Evolutionary conservation across 495 filamentous ascomycete genomes (phyloP).

Genomic region (Apodospora peruviana): DNA sequence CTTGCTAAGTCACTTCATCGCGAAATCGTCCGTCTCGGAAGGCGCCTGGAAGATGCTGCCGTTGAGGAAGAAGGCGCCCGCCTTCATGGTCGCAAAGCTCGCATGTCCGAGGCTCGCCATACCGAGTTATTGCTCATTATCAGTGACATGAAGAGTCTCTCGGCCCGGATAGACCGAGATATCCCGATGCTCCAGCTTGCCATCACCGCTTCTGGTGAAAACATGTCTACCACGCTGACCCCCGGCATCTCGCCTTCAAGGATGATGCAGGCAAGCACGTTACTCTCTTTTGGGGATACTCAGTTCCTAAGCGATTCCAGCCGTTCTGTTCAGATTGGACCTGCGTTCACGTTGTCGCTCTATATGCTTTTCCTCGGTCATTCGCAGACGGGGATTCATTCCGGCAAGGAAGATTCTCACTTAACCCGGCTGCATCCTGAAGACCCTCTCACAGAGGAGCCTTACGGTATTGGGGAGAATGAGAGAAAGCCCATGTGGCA

Average conservation of each 20-base stretch:
- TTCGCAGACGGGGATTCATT: conserved; percentile 28
- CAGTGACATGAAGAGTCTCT: conserved; percentile 67
- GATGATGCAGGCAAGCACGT: conserved; percentile 87
- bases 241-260: conserved; percentile 85
- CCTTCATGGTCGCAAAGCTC: conserved; percentile 36
- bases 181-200: conserved; percentile 92
- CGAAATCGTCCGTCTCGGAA: conserved; percentile 81
- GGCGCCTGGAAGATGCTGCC: conserved; percentile 65
- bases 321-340: conserved; percentile 75
- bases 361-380: conserved; percentile 97
- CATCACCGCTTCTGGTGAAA: conserved; percentile 91
- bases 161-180: conserved; percentile 81
- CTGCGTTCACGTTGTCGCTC: conserved; percentile 79
- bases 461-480: conserved; percentile 41
- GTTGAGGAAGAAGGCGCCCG: conserved; percentile 57
- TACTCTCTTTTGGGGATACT: conserved; percentile 82
- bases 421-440: neutral
- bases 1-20: conserved; percentile 82
- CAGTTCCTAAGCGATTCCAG: conserved; percentile 65
- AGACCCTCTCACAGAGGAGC: conserved; percentile 11
- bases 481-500: conserved; percentile 85
- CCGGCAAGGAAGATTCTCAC: neutral
- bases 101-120: conserved; percentile 29
- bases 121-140: conserved; percentile 66
- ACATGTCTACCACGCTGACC: conserved; percentile 69